These are phyloP conservation scores for Chytriomyces confervae DNA, from an alignment of 192 early-diverging fungal species.

Conservation along the genomic window DNA sequence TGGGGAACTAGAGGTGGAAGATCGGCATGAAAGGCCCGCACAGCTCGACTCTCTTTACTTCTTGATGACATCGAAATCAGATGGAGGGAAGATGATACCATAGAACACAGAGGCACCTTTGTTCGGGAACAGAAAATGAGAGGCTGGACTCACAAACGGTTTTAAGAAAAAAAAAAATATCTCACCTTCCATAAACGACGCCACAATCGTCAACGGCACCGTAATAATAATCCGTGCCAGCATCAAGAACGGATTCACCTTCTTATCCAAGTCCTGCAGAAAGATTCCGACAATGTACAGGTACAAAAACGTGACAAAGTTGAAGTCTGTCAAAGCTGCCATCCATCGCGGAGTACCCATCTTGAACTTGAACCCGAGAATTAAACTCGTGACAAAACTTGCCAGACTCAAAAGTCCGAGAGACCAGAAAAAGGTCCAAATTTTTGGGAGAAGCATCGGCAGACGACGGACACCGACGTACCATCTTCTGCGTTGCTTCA, in stretches of 20 bases:
- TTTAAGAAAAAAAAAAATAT: background rate
- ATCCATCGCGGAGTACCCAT: conserved; percentile 55
- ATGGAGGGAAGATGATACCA: conserved; percentile 58
- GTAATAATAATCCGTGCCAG: conserved; percentile 44
- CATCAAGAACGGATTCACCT: conserved; percentile 41
- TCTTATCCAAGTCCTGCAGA: conserved; percentile 55
- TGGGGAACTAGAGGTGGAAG: too few relatives aligned
- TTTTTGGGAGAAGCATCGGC: conserved; percentile 50
- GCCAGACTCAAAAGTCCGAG: conserved; percentile 49
- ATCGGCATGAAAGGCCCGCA: too few relatives aligned
- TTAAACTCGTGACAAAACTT: conserved; percentile 49
- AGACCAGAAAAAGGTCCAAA: conserved; percentile 59
- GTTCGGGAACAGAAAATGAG: background rate
- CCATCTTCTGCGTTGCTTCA: conserved; percentile 61
- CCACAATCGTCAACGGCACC: conserved; percentile 44
- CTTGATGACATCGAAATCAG: conserved; percentile 64
- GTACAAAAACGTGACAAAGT: conserved; percentile 51
- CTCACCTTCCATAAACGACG: conserved; percentile 43
- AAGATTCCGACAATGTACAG: conserved; percentile 57
- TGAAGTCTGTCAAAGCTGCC: conserved; percentile 53
- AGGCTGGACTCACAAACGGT: background rate
- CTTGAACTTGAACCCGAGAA: conserved; percentile 45
- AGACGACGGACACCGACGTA: conserved; percentile 61
- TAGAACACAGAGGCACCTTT: conserved; percentile 53
- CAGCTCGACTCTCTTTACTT: conserved; percentile 39